Conservation (phyloP, 1,139 yeast species). For the Wickerhamomyces sp. region DNA sequence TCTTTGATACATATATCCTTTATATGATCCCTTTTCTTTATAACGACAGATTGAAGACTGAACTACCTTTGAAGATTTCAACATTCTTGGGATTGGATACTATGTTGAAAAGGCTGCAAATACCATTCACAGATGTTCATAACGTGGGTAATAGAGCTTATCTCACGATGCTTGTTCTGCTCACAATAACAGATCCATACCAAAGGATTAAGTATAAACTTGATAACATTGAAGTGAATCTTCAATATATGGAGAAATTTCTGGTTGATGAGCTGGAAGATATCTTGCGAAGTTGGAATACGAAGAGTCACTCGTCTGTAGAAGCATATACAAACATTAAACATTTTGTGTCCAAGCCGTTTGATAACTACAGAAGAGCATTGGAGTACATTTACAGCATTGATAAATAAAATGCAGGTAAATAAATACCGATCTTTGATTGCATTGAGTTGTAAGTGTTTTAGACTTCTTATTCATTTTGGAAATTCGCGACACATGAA, state of each 20-base stretch:
- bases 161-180: constrained; percentile 40
- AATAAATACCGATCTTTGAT: too few relatives aligned
- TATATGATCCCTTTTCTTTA: constrained; percentile 12
- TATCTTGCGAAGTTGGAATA: constrained; percentile 2
- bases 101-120: constrained; percentile 43
- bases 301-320: constrained; percentile 1
- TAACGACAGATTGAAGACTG: constrained; percentile 1
- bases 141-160: constrained; percentile 80
- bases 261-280: constrained; percentile 4
- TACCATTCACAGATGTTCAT: constrained; percentile 60
- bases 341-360: neutral
- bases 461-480: too few relatives aligned
- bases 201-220: constrained; percentile 10
- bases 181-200: constrained; percentile 16
- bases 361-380: neutral
- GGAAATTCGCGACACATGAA: too few relatives aligned
- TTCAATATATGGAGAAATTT: constrained; percentile 13
- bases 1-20: constrained; percentile 9
- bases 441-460: too few relatives aligned
- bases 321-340: constrained; percentile 1
- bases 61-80: constrained; percentile 2
- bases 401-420: neutral
- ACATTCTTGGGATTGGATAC: constrained; percentile 42
- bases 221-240: constrained; percentile 11
- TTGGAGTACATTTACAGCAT: neutral